Evolutionary conservation across 148 eudicot genomes (phyloP).

Genomic region (Fagopyrum homotropicum): DNA sequence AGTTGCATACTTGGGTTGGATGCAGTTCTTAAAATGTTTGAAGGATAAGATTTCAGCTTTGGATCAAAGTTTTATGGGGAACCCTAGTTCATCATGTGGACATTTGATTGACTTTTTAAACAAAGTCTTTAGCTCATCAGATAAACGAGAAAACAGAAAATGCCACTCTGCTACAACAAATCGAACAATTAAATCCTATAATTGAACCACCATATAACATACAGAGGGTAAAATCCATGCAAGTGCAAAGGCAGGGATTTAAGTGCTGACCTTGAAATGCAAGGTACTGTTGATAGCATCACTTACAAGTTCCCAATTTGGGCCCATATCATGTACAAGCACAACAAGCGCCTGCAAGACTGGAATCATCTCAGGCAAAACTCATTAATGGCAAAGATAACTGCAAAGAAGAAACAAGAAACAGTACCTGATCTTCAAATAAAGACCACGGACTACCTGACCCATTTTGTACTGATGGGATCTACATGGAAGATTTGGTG

Average conservation of each 20-base stretch:
- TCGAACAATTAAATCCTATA: background rate
- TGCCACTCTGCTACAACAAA: background rate
- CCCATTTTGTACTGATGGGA: slow-evolving; percentile 52
- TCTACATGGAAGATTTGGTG: slow-evolving; percentile 36
- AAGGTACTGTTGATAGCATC: slow-evolving; percentile 85
- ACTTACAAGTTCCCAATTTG: slow-evolving; percentile 94
- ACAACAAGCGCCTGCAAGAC: slow-evolving; percentile 90
- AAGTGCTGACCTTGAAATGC: slow-evolving; percentile 62
- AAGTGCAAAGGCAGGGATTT: background rate
- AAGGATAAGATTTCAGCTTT: background rate
- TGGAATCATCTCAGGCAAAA: slow-evolving; percentile 8
- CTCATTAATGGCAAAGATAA: background rate
- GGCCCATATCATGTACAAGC: slow-evolving; percentile 98
- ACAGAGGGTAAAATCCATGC: background rate
- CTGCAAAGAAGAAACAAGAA: slow-evolving; percentile 18
- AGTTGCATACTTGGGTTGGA: background rate
- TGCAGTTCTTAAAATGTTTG: background rate
- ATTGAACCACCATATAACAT: background rate
- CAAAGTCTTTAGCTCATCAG: background rate
- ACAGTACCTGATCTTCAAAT: slow-evolving; percentile 85
- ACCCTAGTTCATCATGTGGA: background rate
- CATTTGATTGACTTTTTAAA: background rate
- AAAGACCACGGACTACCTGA: slow-evolving; percentile 81
- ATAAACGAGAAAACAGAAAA: slow-evolving; percentile 12
- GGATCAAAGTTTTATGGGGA: background rate